Conservation (phyloP, 169 alveolate species). For the Neospora caninum region DNA sequence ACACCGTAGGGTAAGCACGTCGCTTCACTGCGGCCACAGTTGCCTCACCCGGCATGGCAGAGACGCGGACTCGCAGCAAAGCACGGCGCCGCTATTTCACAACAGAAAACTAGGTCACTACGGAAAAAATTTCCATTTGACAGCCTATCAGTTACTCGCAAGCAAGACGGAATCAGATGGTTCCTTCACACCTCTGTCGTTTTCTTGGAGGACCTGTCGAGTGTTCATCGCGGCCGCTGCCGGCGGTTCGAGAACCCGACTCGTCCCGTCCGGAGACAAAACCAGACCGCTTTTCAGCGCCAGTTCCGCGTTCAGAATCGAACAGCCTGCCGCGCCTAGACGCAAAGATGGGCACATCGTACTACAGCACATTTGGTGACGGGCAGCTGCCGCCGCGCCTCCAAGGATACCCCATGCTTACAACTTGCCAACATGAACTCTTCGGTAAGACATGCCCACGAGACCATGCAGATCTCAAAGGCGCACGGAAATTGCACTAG, state of each 20-base stretch:
- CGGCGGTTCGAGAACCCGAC: background rate
- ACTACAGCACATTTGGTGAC: no score
- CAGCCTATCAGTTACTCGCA: no score
- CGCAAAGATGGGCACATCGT: background rate
- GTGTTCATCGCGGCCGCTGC: background rate
- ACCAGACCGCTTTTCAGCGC: conserved; percentile 42
- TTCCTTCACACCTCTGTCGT: background rate
- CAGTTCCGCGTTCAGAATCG: conserved; percentile 50
- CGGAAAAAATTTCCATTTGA: no score
- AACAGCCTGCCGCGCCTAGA: conserved; percentile 48
- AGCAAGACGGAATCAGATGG: background rate
- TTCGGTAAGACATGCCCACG: no score
- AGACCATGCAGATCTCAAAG: no score
- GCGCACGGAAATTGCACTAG: no score
- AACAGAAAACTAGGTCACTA: background rate
- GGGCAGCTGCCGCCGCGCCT: no score
- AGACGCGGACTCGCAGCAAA: background rate
- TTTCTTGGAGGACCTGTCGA: background rate
- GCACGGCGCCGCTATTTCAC: background rate
- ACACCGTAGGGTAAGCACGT: no score
- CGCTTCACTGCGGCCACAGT: no score
- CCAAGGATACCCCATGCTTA: no score
- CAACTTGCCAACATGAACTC: no score
- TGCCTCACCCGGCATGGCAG: no score
- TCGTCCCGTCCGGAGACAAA: background rate